phyloP scores from a whole-genome alignment of 2,329 filamentous ascomycete genomes.

The Mycosphaerella sp. region DNA sequence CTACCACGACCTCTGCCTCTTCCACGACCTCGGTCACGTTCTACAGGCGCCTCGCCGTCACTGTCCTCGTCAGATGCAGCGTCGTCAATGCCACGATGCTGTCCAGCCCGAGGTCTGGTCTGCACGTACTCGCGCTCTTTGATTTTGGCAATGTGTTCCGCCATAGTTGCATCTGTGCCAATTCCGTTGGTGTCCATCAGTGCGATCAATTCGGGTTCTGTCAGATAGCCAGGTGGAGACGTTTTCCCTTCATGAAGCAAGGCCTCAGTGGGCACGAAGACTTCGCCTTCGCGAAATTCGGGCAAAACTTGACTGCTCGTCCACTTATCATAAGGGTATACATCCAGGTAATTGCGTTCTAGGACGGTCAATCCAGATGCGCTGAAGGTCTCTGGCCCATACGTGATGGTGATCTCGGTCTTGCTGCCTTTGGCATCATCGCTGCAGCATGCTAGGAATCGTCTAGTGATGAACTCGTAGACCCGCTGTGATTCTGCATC shows the following conservation, averaged over 20 bases:
- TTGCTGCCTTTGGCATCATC: conserved; percentile 84
- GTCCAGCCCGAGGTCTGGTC: conserved; percentile 48
- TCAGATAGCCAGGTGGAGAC: conserved; percentile 74
- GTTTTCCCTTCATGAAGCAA: conserved; percentile 90
- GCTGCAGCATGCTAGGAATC: conserved; percentile 92
- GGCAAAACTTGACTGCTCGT: conserved; percentile 79
- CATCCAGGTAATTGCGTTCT: conserved; percentile 87
- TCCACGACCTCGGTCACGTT: conserved; percentile 28
- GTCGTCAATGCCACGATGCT: conserved; percentile 28
- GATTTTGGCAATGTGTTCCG: conserved; percentile 95
- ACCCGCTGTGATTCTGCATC: conserved; percentile 61
- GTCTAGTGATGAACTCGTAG: conserved; percentile 86
- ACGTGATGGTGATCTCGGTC: conserved; percentile 77
- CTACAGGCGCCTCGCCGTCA: conserved; percentile 36
- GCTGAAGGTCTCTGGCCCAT: conserved; percentile 75
- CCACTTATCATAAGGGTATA: conserved; percentile 97
- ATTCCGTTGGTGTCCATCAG: conserved; percentile 99
- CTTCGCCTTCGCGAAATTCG: conserved; percentile 69
- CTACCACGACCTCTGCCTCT: conserved; percentile 39
- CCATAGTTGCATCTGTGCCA: conserved; percentile 98
- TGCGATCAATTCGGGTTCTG: conserved; percentile 89
- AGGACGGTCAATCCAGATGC: conserved; percentile 78
- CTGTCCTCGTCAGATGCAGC: conserved; percentile 25
- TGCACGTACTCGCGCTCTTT: conserved; percentile 82
- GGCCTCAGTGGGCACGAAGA: conserved; percentile 81